Conservation (phyloP, 139 green algal genomes). For the Cymbomonas tetramitiformis region DNA sequence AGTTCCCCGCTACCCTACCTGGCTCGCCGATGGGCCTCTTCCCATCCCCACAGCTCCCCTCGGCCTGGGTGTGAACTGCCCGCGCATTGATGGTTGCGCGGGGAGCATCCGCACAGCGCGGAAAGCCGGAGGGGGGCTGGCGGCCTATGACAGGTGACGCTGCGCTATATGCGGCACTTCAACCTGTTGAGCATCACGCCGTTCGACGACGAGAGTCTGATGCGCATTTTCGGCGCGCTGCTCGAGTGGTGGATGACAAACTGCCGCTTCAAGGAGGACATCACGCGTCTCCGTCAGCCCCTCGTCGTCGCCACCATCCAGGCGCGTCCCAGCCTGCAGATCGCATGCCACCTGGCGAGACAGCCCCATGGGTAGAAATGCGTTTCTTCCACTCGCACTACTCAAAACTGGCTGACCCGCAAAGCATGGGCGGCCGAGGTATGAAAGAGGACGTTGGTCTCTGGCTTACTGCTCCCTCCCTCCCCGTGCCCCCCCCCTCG, state of each 20-base stretch:
- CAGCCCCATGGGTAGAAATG: too few relatives aligned
- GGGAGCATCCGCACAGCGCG: slow-evolving; percentile 42
- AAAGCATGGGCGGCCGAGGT: too few relatives aligned
- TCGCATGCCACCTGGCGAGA: too few relatives aligned
- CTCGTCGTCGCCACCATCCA: slow-evolving; percentile 48
- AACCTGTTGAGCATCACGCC: slow-evolving; percentile 55
- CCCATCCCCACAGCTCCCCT: slow-evolving; percentile 21
- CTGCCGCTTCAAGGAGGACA: slow-evolving; percentile 42
- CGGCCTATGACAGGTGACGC: too few relatives aligned
- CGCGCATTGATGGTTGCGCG: slow-evolving; percentile 29
- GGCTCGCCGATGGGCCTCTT: too few relatives aligned
- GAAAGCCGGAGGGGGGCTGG: too few relatives aligned
- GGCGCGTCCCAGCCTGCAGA: too few relatives aligned
- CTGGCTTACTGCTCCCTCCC: slow-evolving; percentile 4
- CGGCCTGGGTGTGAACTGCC: slow-evolving; percentile 11
- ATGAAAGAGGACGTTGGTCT: too few relatives aligned
- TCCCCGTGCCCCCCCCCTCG: slow-evolving; percentile 20
- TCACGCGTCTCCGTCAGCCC: slow-evolving; percentile 26
- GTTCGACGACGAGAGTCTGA: slow-evolving; percentile 39
- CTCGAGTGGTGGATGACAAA: slow-evolving; percentile 51
- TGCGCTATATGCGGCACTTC: slow-evolving; percentile 65
- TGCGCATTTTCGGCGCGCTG: slow-evolving; percentile 60
- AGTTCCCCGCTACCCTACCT: too few relatives aligned
- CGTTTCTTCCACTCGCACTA: too few relatives aligned
- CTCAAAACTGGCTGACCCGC: too few relatives aligned